Evolutionary conservation across 1,139 yeast genomes (phyloP).

Genomic region (Scheffersomyces parashehatae): DNA sequence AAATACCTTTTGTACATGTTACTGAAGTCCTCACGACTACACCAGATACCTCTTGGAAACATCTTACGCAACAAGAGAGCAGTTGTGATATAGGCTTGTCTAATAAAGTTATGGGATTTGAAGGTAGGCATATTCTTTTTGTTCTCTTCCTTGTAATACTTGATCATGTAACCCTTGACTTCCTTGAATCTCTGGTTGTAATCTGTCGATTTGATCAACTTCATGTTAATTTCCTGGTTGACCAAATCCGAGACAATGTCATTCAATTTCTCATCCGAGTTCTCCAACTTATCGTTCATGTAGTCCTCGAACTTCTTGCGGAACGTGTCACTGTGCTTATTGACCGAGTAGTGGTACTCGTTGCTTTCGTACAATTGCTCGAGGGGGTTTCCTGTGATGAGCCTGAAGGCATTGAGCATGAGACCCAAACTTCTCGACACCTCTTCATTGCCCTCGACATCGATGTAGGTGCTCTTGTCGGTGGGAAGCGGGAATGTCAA

Average conservation of each 20-base stretch:
- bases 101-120: slow-evolving; percentile 25
- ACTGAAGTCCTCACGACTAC: slow-evolving; percentile 34
- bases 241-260: slow-evolving; percentile 40
- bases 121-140: slow-evolving; percentile 38
- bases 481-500: slow-evolving; percentile 44
- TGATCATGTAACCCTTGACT: slow-evolving; percentile 43
- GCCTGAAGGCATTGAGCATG: slow-evolving; percentile 33
- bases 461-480: slow-evolving; percentile 33
- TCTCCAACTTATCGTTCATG: slow-evolving; percentile 36
- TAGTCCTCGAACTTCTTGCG: slow-evolving; percentile 27
- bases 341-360: slow-evolving; percentile 38
- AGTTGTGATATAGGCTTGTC: slow-evolving; percentile 42
- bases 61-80: slow-evolving; percentile 34
- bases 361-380: slow-evolving; percentile 35
- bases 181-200: slow-evolving; percentile 35
- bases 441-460: slow-evolving; percentile 30
- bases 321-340: slow-evolving; percentile 34
- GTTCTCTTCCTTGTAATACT: slow-evolving; percentile 39
- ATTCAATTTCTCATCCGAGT: slow-evolving; percentile 36
- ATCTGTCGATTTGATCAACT: slow-evolving; percentile 37
- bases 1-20: slow-evolving; percentile 32
- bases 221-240: slow-evolving; percentile 42
- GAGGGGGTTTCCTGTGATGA: slow-evolving; percentile 25
- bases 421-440: slow-evolving; percentile 16
- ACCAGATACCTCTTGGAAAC: slow-evolving; percentile 50